Conservation (phyloP, 2,329 filamentous ascomycete species). For the Pyrenochaeta sp. region DNA sequence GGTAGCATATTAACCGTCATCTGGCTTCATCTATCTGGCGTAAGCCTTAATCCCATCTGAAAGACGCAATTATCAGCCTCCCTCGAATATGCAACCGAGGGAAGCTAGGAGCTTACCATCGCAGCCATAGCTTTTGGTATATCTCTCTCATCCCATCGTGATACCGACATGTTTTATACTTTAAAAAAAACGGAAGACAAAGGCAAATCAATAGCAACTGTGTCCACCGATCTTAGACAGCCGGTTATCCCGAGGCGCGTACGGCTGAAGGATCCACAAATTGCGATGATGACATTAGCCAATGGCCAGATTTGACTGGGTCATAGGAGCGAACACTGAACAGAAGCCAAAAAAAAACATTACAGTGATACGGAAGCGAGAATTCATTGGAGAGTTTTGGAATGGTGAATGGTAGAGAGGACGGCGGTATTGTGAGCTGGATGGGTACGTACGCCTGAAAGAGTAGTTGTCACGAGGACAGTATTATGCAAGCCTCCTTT, state of each 20-base stretch:
- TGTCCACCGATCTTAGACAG: slow-evolving; percentile 7
- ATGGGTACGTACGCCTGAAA: slow-evolving; percentile 12
- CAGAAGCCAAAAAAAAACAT: slow-evolving; percentile 23
- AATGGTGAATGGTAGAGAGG: slow-evolving; percentile 29
- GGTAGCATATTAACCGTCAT: slow-evolving; percentile 33
- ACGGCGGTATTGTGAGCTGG: slow-evolving; percentile 35
- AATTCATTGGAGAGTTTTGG: slow-evolving; percentile 35
- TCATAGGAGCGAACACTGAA: slow-evolving; percentile 27
- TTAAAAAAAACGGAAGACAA: slow-evolving; percentile 33
- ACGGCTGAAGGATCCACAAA: slow-evolving; percentile 30
- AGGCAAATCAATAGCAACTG: slow-evolving; percentile 21
- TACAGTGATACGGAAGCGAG: slow-evolving; percentile 18
- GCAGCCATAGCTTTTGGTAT: slow-evolving; percentile 21
- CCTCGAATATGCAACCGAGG: slow-evolving; percentile 8
- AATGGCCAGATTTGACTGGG: slow-evolving; percentile 38
- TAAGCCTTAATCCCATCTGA: slow-evolving; percentile 19
- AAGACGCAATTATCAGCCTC: neutral
- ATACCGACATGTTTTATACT: slow-evolving; percentile 21
- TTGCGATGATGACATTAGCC: slow-evolving; percentile 31
- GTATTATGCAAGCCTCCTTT: too few relatives aligned
- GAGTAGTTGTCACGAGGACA: too few relatives aligned
- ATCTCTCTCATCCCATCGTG: too few relatives aligned
- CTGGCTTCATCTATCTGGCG: slow-evolving; percentile 39
- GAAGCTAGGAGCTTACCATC: slow-evolving; percentile 16
- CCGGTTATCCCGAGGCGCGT: slow-evolving; percentile 3